Evolutionary conservation across 768 basidiomycete genomes (phyloP), one percentile per base, ranked within the genome.

Genomic region (Sistotremastrum suecicum): DNA sequence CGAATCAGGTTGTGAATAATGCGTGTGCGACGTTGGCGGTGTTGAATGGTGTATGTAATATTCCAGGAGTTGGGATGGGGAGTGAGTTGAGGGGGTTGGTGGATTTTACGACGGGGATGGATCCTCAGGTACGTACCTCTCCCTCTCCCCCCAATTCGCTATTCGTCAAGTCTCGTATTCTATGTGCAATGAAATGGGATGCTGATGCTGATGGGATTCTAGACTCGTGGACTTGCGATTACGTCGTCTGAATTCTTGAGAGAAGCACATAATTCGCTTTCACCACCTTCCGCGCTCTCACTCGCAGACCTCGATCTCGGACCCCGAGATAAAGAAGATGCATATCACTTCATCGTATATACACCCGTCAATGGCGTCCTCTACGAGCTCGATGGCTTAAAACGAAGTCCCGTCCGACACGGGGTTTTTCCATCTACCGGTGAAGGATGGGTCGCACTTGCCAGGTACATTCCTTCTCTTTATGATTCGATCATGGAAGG

Each of bases 301-400:
- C 66, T 94, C 44, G 86, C 90, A 55, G 88, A 90, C 12, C 71
- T 89, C 28, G 80, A 76, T 28, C 66, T 83, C 20, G 68, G 53
- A 77, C 66, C 53, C 63, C 65, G 3, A 75, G 64, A 70, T 54
- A 51, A 56, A 5, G 78, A 80, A 57, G 95, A 98, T 55, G 92
- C 92, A 8, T 99, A 94, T 61, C 94, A 99, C 56, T 99, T 98
- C 56, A 80, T 98, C 37, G 83, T 94, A 7, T 99, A 97, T 60
- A 66, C 94, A 41, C 94, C 94, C 3, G 65, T 79, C 38, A 71
- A 80, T 62, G 94, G 86, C 12, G 71, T 73, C 28, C 63, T 99
- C 39, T 97, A 92, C 63, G 94, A 99, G 63, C 71, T 99, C 33
- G 94, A 98, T 56, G 94, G 94, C 7, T 65, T 99, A 52, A 87